These are phyloP conservation scores for Amanita rimosa DNA, from an alignment of 768 basidiomycete species.

Conservation along the genomic window DNA sequence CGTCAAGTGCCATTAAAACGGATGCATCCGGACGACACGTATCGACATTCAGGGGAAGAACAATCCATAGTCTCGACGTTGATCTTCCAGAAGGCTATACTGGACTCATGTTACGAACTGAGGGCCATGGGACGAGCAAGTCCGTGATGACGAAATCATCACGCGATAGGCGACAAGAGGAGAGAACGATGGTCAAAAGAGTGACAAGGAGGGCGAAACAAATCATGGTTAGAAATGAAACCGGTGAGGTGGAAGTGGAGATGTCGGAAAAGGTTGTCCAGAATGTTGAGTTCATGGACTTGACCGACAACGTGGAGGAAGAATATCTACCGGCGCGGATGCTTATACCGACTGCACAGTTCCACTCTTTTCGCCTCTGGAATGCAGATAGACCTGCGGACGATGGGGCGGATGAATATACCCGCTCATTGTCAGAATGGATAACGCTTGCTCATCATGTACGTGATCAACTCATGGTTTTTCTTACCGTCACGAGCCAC, in stretches of 20 bases:
- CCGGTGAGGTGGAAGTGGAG: slow-evolving; percentile 13
- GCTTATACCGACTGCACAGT: slow-evolving; percentile 40
- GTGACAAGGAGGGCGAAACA: slow-evolving; percentile 17
- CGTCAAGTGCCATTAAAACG: not conserved
- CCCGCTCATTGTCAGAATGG: slow-evolving; percentile 63
- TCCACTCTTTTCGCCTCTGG: slow-evolving; percentile 68
- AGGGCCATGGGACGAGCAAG: slow-evolving; percentile 11
- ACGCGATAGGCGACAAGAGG: not conserved
- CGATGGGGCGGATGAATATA: slow-evolving; percentile 61
- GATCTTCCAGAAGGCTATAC: slow-evolving; percentile 54
- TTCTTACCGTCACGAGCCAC: not conserved
- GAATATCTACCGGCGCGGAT: slow-evolving; percentile 17
- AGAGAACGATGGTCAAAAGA: slow-evolving; percentile 6
- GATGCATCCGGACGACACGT: slow-evolving; percentile 29
- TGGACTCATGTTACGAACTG: slow-evolving; percentile 47
- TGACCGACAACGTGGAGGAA: slow-evolving; percentile 12
- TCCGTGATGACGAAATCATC: not conserved
- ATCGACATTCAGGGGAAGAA: slow-evolving; percentile 69
- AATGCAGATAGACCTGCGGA: slow-evolving; percentile 62
- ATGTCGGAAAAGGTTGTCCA: slow-evolving; percentile 13
- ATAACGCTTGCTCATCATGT: slow-evolving; percentile 54
- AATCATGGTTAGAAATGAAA: slow-evolving; percentile 12
- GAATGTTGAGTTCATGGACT: slow-evolving; percentile 17
- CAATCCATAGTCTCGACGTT: slow-evolving; percentile 54
- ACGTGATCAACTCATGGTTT: slow-evolving; percentile 8